These are phyloP conservation scores for Cyclotella atomus DNA, from an alignment of 108 stramenopile species.

Conservation along the genomic window DNA sequence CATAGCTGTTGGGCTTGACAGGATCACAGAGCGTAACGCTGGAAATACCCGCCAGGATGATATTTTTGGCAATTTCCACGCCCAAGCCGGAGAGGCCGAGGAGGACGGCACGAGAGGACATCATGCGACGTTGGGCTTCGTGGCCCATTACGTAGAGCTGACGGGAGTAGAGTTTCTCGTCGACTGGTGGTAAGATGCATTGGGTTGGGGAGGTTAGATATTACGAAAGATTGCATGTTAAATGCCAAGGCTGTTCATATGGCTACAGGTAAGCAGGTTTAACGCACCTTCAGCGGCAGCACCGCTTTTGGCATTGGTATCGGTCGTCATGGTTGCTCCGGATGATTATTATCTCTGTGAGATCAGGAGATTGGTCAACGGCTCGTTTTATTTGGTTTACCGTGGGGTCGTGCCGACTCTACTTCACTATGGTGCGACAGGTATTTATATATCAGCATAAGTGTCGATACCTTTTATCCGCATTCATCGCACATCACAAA, in stretches of 20 bases:
- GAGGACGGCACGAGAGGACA: slow-evolving; percentile 88
- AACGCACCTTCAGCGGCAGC: slow-evolving; percentile 10
- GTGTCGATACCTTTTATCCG: too few species aligned
- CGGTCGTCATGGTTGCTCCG: neutral
- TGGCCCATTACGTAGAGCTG: slow-evolving; percentile 99
- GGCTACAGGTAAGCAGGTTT: neutral
- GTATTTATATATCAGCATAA: too few species aligned
- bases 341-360: neutral
- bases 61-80: slow-evolving; percentile 95
- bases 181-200: slow-evolving; percentile 50
- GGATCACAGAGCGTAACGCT: slow-evolving; percentile 80
- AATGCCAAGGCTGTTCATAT: neutral
- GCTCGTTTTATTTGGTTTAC: too few species aligned
- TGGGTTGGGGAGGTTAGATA: slow-evolving; percentile 2
- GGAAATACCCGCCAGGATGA: slow-evolving; percentile 91
- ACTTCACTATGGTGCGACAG: too few species aligned
- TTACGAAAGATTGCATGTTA: neutral
- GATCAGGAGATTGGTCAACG: too few species aligned
- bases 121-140: slow-evolving; percentile 97
- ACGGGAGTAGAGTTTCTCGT: slow-evolving; percentile 97
- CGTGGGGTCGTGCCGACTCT: too few species aligned
- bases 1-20: slow-evolving; percentile 60
- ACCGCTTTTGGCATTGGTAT: neutral
- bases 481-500: too few species aligned
- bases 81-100: slow-evolving; percentile 93